Conservation (phyloP, 371 early-diverging fungal species). For the Zopfochytrium polystomum region DNA sequence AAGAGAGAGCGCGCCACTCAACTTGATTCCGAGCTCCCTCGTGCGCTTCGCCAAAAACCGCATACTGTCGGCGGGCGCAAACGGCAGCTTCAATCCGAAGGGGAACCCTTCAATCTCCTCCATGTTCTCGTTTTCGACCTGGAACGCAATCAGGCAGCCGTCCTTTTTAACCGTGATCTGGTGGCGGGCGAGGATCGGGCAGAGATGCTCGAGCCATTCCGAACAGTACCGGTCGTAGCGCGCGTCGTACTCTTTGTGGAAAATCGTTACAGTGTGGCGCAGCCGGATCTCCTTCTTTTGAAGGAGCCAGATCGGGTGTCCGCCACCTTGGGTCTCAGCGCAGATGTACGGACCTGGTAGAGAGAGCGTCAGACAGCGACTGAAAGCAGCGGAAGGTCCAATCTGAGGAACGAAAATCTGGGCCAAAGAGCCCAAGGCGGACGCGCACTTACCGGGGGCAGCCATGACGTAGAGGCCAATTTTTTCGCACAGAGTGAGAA, state of each 20-base stretch:
- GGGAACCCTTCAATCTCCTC: constrained; percentile 66
- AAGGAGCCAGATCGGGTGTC: constrained; percentile 79
- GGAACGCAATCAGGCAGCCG: constrained; percentile 73
- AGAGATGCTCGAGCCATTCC: constrained; percentile 65
- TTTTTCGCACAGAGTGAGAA: constrained; percentile 70
- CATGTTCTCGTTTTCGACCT: constrained; percentile 80
- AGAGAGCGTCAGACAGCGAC: too few species aligned
- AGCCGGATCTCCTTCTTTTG: constrained; percentile 71
- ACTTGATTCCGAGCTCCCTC: constrained; percentile 70
- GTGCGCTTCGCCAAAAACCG: constrained; percentile 71
- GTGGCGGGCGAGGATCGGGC: constrained; percentile 73
- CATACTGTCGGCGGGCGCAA: constrained; percentile 80
- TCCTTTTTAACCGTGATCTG: constrained; percentile 63
- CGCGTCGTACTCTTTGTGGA: constrained; percentile 67
- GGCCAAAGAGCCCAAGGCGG: too few species aligned
- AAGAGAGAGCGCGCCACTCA: too few species aligned
- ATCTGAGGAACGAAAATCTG: too few species aligned
- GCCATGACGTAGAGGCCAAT: constrained; percentile 75
- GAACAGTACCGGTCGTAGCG: constrained; percentile 66
- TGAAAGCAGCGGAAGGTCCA: too few species aligned
- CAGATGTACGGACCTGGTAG: constrained; percentile 88
- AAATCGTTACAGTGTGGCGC: constrained; percentile 66
- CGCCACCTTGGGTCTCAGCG: constrained; percentile 84
- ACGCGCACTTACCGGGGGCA: too few species aligned
- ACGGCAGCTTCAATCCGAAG: constrained; percentile 67